Evolutionary conservation across 306 rosid genomes (phyloP), one percentile per base, ranked within the genome.

Genomic region (Boehmeria nivea): DNA sequence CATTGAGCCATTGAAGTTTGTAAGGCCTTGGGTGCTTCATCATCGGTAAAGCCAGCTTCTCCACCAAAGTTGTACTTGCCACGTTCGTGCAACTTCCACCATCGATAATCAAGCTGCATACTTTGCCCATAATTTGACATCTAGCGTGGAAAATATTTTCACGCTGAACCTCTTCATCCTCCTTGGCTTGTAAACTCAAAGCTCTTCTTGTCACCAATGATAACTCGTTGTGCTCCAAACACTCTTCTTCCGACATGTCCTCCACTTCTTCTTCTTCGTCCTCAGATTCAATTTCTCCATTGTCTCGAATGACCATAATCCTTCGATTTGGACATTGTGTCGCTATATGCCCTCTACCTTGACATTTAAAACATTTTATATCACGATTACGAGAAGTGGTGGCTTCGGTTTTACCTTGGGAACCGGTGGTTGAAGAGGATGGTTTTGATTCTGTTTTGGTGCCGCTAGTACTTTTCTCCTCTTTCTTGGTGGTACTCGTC

Each of bases 321-420:
- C 43, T 52, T 10, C 52, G 42, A 11, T 62, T 49, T 13, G 36
- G 51, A 39, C 27, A 37, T 38, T 62, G 67, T 1, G 23, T 49
- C 5, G 24, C 21, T 24, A 53, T 28, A 10, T 53, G 51, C 25
- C 69, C 52, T 31, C 27, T 39, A 5, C 34, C 54, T 42, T 39
- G 33, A 63, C n/a, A n/a, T n/a, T n/a, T n/a, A n/a, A n/a, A n/a
- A n/a, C n/a, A n/a, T n/a, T n/a, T n/a, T n/a, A n/a, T 63, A 26
- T 63, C 59, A 20, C 14, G 36, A 63, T 63, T 63, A 14, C 24
- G 0, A 22, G 48, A 1, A 21, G 4, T 36, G 2, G 58, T 14
- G 11, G 50, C 15, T 7, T 63, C 10, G 8, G n/a, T 10, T 37
- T 36, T 49, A 34, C 59, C 59, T 61, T 47, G 10, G 13, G 52